Base-by-base conservation (phyloP, 2,329 filamentous ascomycete species). In the Fusarium veterinarium region DNA sequence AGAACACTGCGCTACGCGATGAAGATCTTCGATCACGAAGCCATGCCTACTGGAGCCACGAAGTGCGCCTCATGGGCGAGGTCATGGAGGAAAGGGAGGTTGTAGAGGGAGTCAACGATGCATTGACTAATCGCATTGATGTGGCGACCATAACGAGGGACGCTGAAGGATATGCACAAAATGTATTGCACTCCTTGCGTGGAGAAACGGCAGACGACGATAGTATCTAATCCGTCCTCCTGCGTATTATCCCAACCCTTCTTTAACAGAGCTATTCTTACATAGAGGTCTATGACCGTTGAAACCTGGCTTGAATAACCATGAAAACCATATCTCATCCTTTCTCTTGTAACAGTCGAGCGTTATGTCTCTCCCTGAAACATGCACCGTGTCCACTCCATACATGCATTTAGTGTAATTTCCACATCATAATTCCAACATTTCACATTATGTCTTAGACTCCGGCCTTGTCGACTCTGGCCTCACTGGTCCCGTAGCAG, bases 41-140 rank as follows among this genome's bases (percentile, higher is more conserved):
- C 55, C 88, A 91, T 74, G 87, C 86, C 20, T 98, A 98, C 82
- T 98, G 95, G 95, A 84, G 86, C 14, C 91, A 92, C 48, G 94
- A 98, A 83, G 92, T 90, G 11, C 85, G 88, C 57, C 81, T 94
- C 35, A 94, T 93, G 88, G 84, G 88, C 40, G 90, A 92, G 77
- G 90, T 93, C 30, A 92, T 97, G 88, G 92, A 95, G 84, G 92
- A 95, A 71, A 87, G 90, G 69, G 92, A 93, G 69, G 93, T 95
- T 12, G 83, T 93, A 40, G 90, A 91, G 76, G 89, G 91, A 58
- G 88, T 94, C 69, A 91, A 92, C 66, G 88, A 90, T 79, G 92
- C 91, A 16, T 80, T 95, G 73, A 84, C 85, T 76, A 88, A 87
- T 70, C 87, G 90, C 60, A 87, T 94, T 66, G 87, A 94, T 78